Base-by-base conservation (phyloP, 2,329 filamentous ascomycete genomes). In the Apiospora saccharicola region DNA sequence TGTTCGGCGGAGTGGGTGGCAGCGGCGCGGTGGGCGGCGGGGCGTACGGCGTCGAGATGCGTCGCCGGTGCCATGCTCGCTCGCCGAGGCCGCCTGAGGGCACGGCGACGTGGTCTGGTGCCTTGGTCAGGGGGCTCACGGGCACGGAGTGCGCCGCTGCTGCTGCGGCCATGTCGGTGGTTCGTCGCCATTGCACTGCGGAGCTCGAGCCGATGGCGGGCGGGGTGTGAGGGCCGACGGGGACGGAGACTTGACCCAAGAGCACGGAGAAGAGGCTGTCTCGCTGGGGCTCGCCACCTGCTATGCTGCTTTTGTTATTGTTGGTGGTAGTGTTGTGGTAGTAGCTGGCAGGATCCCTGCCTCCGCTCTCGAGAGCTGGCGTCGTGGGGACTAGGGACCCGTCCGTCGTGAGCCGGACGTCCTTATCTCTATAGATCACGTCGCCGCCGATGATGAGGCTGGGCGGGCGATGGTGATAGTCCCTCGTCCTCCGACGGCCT, bases 31-130 rank as follows among this genome's bases (percentile, higher is more conserved):
- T 41, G 12, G 57, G 57, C 30, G 57, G 57, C 13, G 78, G 77
- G 51, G 72, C 75, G 51, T 75, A 78, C 19, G 74, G 70, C 34
- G 73, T 74, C 0, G 76, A 80, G 8, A 78, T 46, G 69, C 76
- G 78, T 46, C 78, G 76, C 6, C 77, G 73, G 70, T 69, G 44
- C 57, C 78, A 80, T 19, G 78, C 78, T 43, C 78, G 78, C 24
- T 79, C 76, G 37, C 77, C 78, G 2, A 79, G 74, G 13, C 71
- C 57, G 6, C 67, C 69, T 3, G 72, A 69, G 14, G 73, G 34
- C n/a, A 30, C 14, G 1, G 46, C 67, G 43, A 68, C 67, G 49
- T 37, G 30, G 51, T 46, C n/a, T 71, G 73, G 57, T 3, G 77
- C 74, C 14, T 76, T 71, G 2, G 75, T 71, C 22, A 71, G 44